Base-by-base conservation (phyloP, 352 stramenopile genomes). In the Phytophthora agathidicida region DNA sequence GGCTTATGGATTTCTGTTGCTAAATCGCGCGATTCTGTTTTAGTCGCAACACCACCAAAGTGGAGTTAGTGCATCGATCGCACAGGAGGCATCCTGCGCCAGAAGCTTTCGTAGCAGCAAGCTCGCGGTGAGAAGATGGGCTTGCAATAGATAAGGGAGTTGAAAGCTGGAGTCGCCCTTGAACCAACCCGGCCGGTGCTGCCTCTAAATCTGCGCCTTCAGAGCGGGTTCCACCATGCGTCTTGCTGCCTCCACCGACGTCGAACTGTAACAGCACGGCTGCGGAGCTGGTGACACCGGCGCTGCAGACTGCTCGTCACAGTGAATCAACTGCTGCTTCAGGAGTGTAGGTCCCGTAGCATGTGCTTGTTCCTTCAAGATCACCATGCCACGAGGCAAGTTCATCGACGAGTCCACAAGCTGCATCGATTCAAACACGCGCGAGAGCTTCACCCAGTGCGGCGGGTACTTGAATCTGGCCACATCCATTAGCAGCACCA, bases 401-500 rank as follows among this genome's bases (percentile, higher is more conserved):
- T 79, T 68, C 37, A 73, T 88, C 19, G 78, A 77, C 38, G 53
- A 23, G 31, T 88, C 77, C 20, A 89, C 28, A 14, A 32, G 47
- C 45, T 86, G 73, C 70, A 91, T 85, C 19, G 80, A 51, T 33
- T 86, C 65, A 22, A 75, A 78, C 19, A 86, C 69, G 6, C 68
- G 55, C 23, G 75, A 76, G 23, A 93, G 66, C 32, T 75, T 73
- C 23, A 93, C 77, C 83, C 83, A 93, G 56, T 93, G 83, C 36
- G 96, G 96, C 16, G 95, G 88, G 70, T 99, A 99, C 73, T 98
- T 98, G 80, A 98, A 98, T 20, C 94, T 75, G 30, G 96, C 94
- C 7, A 97, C 96, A 60, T 99, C 97, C 49, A 99, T 75, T 30
- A 99, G 83, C 17, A 99, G 73, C 38, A 98, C 93, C 77, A 93